Base-by-base conservation (phyloP, 2,329 filamentous ascomycete species). In the Pseudopyrenochaeta lycopersici region DNA sequence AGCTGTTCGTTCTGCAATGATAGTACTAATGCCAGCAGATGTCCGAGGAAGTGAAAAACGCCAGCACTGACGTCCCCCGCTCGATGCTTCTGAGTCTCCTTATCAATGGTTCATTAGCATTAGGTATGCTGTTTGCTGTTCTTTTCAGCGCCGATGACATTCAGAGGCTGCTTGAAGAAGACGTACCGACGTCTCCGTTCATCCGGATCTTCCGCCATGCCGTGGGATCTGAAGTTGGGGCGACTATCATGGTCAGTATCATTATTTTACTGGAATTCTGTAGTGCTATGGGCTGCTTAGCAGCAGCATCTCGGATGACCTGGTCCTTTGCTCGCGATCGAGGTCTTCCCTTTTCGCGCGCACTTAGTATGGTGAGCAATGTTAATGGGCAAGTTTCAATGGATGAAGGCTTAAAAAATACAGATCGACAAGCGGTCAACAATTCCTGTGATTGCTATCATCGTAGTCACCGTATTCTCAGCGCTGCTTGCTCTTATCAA, bases 401-500 rank as follows among this genome's bases (percentile, higher is more conserved):
- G 20, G 5, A 15, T 27, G 2, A 33, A 27, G 11, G 4, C 50
- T 70, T 30, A 70, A 12, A 40, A 15, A 14, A 6, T 1, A 9
- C 30, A 75, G 71, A 72, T 75, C 21, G 70, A 75, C 36, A 67
- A 67, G 45, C 70, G 68, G 20, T 71, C 66, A 10, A 71, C 71
- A 9, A 74, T 73, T n/a, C 81, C 81, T 6, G 73, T 83, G 7
- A 77, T 81, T 45, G 75, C 80, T 2, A 78, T 84, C 49, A 64
- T 80, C 47, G 70, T 81, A 6, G 79, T 81, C 2, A 76, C 81
- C 4, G 62, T 76, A 10, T 72, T 78, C 33, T 77, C 78, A 15
- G 69, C 74, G 4, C 72, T 83, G 3, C 75, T 84, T 32, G 77
- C 78, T 1, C 68, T 84, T 20, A 82, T 84, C 73, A 83, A 83